A percentile compares a stretch with the other conserved stretches of the same genome.
These are phyloP conservation scores for Fusarium sp. DNA, from an alignment of 2,329 filamentous ascomycete genomes.

Conservation along the genomic window DNA sequence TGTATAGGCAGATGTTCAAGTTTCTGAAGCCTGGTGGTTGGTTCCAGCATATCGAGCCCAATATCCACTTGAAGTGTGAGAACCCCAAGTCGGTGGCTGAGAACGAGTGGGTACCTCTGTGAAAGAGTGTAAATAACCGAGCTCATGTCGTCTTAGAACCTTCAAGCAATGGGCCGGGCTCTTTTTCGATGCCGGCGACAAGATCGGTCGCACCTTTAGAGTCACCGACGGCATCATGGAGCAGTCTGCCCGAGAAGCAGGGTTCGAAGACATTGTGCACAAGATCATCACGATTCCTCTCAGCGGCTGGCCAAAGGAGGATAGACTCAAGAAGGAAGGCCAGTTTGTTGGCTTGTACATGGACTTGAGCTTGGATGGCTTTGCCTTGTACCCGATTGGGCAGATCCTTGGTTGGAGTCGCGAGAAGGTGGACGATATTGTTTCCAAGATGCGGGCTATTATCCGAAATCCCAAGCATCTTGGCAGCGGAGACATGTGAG, in stretches of 20 bases:
- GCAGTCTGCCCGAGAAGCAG: slow-evolving; percentile 6
- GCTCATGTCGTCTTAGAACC: neutral
- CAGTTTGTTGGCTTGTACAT: slow-evolving; percentile 27
- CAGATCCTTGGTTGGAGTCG: slow-evolving; percentile 20
- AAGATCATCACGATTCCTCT: slow-evolving; percentile 13
- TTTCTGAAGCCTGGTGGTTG: slow-evolving; percentile 29
- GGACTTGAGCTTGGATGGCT: slow-evolving; percentile 24
- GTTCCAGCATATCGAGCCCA: slow-evolving; percentile 30
- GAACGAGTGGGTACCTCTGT: slow-evolving; percentile 8
- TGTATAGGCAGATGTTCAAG: slow-evolving; percentile 28
- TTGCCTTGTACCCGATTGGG: slow-evolving; percentile 14
- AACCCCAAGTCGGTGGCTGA: slow-evolving; percentile 17
- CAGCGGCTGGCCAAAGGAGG: slow-evolving; percentile 28
- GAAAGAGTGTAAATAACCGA: neutral
- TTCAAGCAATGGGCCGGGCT: slow-evolving; percentile 32
- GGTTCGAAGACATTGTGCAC: slow-evolving; percentile 13
- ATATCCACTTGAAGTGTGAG: slow-evolving; percentile 26
- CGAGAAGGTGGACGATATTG: slow-evolving; percentile 13
- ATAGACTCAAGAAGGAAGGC: slow-evolving; percentile 16
- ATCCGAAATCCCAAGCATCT: slow-evolving; percentile 8
- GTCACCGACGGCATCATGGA: slow-evolving; percentile 26
- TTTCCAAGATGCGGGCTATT: slow-evolving; percentile 13
- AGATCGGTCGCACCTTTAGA: slow-evolving; percentile 24
- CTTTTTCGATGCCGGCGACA: slow-evolving; percentile 28
- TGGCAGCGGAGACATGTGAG: slow-evolving; percentile 10